These are phyloP conservation scores for Xylaria cubensis DNA, from an alignment of 495 filamentous ascomycete species.

Conservation along the genomic window DNA sequence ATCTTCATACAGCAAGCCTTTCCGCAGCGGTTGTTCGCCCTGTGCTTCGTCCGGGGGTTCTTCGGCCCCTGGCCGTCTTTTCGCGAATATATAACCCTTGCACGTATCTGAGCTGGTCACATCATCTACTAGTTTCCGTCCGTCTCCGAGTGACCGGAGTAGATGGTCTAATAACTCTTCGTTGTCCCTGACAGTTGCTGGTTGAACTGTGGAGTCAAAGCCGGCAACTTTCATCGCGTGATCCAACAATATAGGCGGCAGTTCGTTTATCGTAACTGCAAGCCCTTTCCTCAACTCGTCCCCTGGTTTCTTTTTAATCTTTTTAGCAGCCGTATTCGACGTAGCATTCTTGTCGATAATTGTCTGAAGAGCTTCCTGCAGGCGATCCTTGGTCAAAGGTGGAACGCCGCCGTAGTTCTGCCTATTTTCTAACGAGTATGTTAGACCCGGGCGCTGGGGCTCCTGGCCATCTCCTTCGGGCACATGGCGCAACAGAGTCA, in stretches of 20 bases:
- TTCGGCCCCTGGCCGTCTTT: constrained; percentile 50
- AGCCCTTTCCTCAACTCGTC: constrained; percentile 80
- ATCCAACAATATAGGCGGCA: constrained; percentile 84
- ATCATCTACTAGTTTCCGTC: constrained; percentile 65
- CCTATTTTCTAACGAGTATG: constrained; percentile 80
- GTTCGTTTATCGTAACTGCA: constrained; percentile 82
- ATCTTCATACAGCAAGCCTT: constrained; percentile 80
- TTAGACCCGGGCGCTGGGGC: constrained; percentile 75
- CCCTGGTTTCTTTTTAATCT: constrained; percentile 74
- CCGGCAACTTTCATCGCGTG: constrained; percentile 74
- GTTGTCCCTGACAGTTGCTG: constrained; percentile 71
- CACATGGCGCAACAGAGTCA: constrained; percentile 83
- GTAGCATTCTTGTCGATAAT: constrained; percentile 61
- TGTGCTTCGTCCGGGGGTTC: constrained; percentile 41
- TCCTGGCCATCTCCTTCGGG: constrained; percentile 73
- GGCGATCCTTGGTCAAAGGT: constrained; percentile 70
- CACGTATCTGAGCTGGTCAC: constrained; percentile 64
- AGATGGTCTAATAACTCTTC: constrained; percentile 69
- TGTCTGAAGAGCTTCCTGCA: constrained; percentile 72
- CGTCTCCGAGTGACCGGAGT: constrained; percentile 69
- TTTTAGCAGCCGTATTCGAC: constrained; percentile 61
- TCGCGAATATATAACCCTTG: constrained; percentile 90
- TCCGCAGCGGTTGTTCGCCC: constrained; percentile 46
- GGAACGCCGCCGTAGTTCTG: constrained; percentile 82
- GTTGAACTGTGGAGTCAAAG: constrained; percentile 69